phyloP scores from a whole-genome alignment of 805 yeast genomes.

The Huiozyma naganishii region DNA sequence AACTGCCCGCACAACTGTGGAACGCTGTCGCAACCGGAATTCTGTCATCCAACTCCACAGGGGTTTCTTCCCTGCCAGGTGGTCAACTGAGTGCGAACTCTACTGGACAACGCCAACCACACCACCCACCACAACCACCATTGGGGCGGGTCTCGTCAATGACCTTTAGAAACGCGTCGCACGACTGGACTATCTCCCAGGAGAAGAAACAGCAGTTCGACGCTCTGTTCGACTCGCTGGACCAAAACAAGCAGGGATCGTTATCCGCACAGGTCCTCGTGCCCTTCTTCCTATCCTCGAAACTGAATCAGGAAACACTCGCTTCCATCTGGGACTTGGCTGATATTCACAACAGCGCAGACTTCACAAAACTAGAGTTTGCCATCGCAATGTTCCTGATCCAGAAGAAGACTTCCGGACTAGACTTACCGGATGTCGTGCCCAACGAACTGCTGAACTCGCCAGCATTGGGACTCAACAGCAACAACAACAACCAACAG shows the following conservation, averaged over 20 bases:
- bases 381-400: slow-evolving; percentile 90
- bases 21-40: slow-evolving; percentile 19
- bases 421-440: slow-evolving; percentile 63
- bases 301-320: slow-evolving; percentile 69
- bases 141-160: slow-evolving; percentile 22
- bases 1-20: slow-evolving; percentile 37
- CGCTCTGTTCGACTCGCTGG: slow-evolving; percentile 66
- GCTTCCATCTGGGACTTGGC: slow-evolving; percentile 94
- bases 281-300: slow-evolving; percentile 77
- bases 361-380: slow-evolving; percentile 71
- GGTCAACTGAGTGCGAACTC: slow-evolving; percentile 20
- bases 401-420: slow-evolving; percentile 72
- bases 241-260: slow-evolving; percentile 48
- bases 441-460: slow-evolving; percentile 50
- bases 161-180: slow-evolving; percentile 29
- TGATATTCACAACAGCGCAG: slow-evolving; percentile 78
- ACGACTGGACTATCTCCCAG: slow-evolving; percentile 59
- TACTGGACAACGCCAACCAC: slow-evolving; percentile 21
- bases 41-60: slow-evolving; percentile 5
- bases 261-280: slow-evolving; percentile 78
- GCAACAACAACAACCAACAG: slow-evolving; percentile 11
- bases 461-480: slow-evolving; percentile 24
- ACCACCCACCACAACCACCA: slow-evolving; percentile 20
- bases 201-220: slow-evolving; percentile 72
- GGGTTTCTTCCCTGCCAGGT: slow-evolving; percentile 2